Evolutionary conservation across 2,329 filamentous ascomycete species (phyloP).

Genomic region (Alternaria atra): DNA sequence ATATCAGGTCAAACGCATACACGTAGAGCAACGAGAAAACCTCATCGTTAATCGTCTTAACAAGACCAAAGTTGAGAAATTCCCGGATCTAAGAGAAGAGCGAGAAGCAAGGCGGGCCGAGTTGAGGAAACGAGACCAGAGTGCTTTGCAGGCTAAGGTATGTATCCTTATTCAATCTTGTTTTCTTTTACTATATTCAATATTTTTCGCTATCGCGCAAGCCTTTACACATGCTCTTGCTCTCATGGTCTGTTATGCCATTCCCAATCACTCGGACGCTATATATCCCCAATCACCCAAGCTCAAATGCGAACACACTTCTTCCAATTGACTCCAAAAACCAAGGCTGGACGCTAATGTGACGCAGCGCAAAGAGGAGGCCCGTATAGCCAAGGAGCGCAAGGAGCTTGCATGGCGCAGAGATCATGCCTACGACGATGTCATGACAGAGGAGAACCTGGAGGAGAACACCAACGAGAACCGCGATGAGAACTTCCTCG

Average conservation of each 20-base stretch:
- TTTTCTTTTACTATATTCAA: background rate
- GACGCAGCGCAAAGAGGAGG: conserved; percentile 77
- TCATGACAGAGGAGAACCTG: conserved; percentile 85
- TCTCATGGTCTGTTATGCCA: background rate
- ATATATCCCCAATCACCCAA: background rate
- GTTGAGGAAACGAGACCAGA: conserved; percentile 75
- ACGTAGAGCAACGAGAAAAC: conserved; percentile 84
- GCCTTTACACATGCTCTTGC: background rate
- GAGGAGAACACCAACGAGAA: conserved; percentile 85
- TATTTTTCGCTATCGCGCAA: background rate
- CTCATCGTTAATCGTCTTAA: conserved; percentile 95
- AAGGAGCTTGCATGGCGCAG: conserved; percentile 93
- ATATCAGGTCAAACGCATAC: conserved; percentile 76
- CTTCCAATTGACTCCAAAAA: background rate
- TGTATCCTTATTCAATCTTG: conserved; percentile 21
- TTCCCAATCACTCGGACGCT: background rate
- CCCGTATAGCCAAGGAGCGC: conserved; percentile 76
- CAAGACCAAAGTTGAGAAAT: conserved; percentile 91
- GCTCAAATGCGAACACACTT: background rate
- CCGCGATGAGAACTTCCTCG: conserved; percentile 77
- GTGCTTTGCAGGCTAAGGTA: conserved; percentile 69
- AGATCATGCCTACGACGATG: conserved; percentile 96
- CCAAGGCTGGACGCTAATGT: conserved; percentile 14
- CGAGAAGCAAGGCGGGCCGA: conserved; percentile 78
- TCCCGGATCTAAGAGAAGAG: conserved; percentile 83